Evolutionary conservation across 768 basidiomycete species (phyloP).

Genomic region (Scleroderma citrinum): DNA sequence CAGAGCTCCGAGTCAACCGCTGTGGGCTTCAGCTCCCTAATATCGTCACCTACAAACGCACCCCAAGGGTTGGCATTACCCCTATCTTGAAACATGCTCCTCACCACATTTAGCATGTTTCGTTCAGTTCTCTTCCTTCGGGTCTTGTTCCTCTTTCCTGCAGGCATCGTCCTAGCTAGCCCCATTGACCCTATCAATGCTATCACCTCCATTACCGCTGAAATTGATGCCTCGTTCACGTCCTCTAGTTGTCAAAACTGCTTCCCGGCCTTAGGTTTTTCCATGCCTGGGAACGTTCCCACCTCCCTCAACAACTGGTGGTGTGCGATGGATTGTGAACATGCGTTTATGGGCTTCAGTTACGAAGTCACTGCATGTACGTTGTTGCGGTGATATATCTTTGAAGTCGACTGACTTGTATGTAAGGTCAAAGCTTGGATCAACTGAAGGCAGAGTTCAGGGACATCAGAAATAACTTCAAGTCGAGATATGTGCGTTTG

Average conservation of each 20-base stretch:
- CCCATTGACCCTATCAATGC: not conserved
- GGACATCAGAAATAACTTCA: slow-evolving; percentile 53
- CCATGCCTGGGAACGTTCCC: slow-evolving; percentile 49
- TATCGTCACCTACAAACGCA: no score
- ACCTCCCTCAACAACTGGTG: slow-evolving; percentile 48
- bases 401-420: not conserved
- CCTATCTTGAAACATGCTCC: no score
- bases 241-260: slow-evolving; percentile 15
- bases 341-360: slow-evolving; percentile 73
- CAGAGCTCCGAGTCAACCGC: no score
- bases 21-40: no score
- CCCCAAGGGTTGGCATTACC: no score
- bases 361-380: slow-evolving; percentile 65
- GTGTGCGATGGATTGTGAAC: slow-evolving; percentile 60
- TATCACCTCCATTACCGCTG: not conserved
- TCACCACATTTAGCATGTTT: no score
- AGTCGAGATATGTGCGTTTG: slow-evolving; percentile 58
- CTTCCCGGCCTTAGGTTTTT: slow-evolving; percentile 40
- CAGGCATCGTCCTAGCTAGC: no score
- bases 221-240: not conserved
- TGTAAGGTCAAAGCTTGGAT: slow-evolving; percentile 49
- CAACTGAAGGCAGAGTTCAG: slow-evolving; percentile 51
- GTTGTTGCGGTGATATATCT: slow-evolving; percentile 11
- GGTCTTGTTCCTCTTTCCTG: no score
- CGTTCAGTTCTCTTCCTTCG: no score